A percentile compares a stretch with the other conserved stretches of the same genome.
These are phyloP conservation scores for Arachis stenosperma DNA, from an alignment of 306 rosid genomes.

Conservation along the genomic window DNA sequence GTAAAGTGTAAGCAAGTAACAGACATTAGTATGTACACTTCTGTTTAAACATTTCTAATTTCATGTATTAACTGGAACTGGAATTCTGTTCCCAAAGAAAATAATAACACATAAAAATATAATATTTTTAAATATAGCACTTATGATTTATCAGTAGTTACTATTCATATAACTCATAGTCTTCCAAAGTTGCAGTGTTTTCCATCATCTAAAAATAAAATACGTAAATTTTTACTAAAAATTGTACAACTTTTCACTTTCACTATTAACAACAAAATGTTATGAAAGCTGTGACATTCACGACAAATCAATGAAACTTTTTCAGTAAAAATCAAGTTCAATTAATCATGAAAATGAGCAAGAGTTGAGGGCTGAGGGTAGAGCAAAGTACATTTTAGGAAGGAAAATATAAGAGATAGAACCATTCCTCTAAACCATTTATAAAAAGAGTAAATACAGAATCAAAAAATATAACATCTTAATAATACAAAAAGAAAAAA, in stretches of 20 bases:
- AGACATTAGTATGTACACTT: neutral
- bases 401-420: neutral
- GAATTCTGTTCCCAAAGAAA: neutral
- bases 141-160: neutral
- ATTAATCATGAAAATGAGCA: neutral
- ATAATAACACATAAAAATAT: neutral
- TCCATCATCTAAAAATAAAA: neutral
- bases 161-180: conserved; percentile 6
- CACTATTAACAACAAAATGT: neutral
- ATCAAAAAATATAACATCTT: neutral
- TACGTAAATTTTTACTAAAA: too few species aligned
- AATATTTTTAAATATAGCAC: neutral
- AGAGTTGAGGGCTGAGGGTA: neutral
- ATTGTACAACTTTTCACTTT: neutral
- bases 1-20: neutral
- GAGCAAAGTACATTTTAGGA: neutral
- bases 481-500: neutral
- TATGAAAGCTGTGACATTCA: neutral
- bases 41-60: conserved; percentile 8
- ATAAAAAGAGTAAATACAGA: conserved; percentile 2
- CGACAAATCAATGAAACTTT: conserved; percentile 6
- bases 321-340: conserved; percentile 6
- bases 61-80: conserved; percentile 14
- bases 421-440: neutral
- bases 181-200: neutral